Evolutionary conservation across 495 filamentous ascomycete genomes (phyloP).

Genomic region (Talaromyces adpressus): DNA sequence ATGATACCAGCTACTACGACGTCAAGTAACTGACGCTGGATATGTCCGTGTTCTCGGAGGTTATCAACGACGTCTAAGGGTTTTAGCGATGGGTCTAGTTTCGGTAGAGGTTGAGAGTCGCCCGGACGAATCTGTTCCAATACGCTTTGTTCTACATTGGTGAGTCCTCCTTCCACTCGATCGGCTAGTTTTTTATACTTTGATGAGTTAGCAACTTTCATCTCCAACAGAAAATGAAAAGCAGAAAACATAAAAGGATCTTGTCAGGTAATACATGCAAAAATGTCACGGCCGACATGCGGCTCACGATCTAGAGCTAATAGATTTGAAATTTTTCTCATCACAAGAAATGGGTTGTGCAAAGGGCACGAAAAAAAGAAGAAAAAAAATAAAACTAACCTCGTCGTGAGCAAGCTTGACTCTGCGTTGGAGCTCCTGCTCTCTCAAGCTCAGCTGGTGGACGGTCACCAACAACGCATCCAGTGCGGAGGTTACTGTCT

Average conservation of each 20-base stretch:
- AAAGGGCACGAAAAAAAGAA: constrained; percentile 3
- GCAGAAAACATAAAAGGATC: constrained; percentile 13
- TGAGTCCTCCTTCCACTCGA: constrained; percentile 15
- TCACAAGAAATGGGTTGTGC: constrained; percentile 33
- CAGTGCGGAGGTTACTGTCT: constrained; percentile 37
- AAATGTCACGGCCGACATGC: constrained; percentile 42
- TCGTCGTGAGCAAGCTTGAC: constrained; percentile 37
- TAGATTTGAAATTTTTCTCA: constrained; percentile 32
- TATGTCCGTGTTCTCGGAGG: constrained; percentile 34
- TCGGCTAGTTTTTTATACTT: constrained; percentile 25
- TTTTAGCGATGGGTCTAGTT: constrained; percentile 19
- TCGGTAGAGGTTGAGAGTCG: constrained; percentile 1
- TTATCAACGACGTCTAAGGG: constrained; percentile 39
- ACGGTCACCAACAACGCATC: constrained; percentile 44
- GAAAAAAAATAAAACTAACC: constrained; percentile 27
- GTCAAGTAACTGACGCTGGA: constrained; percentile 32
- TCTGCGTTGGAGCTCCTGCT: constrained; percentile 35
- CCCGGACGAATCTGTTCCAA: constrained; percentile 1
- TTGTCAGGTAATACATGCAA: constrained; percentile 47
- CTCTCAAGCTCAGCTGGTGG: constrained; percentile 35
- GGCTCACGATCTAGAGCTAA: constrained; percentile 58
- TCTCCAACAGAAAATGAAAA: background rate
- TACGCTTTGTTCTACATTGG: background rate
- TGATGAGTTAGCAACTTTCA: constrained; percentile 10
- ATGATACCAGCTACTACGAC: constrained; percentile 35